Evolutionary conservation across 768 basidiomycete genomes (phyloP).

Genomic region (Exsudoporus frostii): DNA sequence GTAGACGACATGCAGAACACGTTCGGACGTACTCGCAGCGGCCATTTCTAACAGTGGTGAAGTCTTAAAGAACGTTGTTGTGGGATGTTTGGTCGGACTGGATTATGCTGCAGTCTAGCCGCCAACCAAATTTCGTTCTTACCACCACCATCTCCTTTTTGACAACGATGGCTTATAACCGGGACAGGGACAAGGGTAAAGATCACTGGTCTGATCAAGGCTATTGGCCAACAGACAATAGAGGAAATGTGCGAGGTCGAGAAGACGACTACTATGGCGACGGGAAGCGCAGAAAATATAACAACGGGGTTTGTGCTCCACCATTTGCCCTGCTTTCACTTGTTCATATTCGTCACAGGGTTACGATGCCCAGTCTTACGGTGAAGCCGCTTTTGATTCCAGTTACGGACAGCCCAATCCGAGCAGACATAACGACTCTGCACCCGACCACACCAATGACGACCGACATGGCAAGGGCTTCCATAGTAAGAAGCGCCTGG

Average conservation of each 20-base stretch:
- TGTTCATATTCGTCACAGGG: slow-evolving; percentile 37
- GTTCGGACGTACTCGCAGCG: slow-evolving; percentile 53
- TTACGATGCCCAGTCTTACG: slow-evolving; percentile 50
- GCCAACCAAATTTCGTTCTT: slow-evolving; percentile 14
- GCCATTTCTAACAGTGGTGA: slow-evolving; percentile 46
- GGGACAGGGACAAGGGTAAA: slow-evolving; percentile 87
- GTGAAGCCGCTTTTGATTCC: slow-evolving; percentile 42
- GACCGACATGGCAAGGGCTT: slow-evolving; percentile 44
- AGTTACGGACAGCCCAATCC: slow-evolving; percentile 30
- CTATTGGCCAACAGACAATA: slow-evolving; percentile 38
- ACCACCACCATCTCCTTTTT: slow-evolving; percentile 21
- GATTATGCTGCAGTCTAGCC: slow-evolving; percentile 1
- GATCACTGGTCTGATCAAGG: slow-evolving; percentile 49
- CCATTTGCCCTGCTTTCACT: not conserved
- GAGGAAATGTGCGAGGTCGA: slow-evolving; percentile 47
- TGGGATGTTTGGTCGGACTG: slow-evolving; percentile 26
- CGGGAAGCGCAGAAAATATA: slow-evolving; percentile 76
- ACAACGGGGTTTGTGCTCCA: slow-evolving; percentile 59
- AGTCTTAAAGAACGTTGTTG: slow-evolving; percentile 27
- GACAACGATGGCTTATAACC: slow-evolving; percentile 63
- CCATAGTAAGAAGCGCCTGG: slow-evolving; percentile 67
- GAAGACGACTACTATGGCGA: slow-evolving; percentile 71
- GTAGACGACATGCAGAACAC: not conserved
- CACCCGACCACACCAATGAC: slow-evolving; percentile 51
- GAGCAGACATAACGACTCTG: slow-evolving; percentile 28